Percentiles rank a stretch among this genome's conserved stretches.
These are phyloP conservation scores for Biscogniauxia mediterranea DNA, from an alignment of 2,329 filamentous ascomycete genomes.

Conservation along the genomic window DNA sequence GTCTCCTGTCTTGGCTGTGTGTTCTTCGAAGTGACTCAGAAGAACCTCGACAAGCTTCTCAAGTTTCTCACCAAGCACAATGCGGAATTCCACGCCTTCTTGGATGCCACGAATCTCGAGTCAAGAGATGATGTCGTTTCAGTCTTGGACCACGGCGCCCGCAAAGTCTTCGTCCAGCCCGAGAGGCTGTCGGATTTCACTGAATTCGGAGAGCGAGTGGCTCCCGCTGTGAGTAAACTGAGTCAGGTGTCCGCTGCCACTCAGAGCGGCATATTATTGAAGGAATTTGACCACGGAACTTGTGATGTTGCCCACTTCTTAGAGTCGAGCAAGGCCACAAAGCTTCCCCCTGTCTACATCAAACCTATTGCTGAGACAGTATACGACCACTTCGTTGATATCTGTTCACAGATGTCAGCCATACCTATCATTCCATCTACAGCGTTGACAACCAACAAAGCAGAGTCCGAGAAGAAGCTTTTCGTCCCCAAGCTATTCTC, in stretches of 20 bases:
- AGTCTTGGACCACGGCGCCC: slow-evolving; percentile 80
- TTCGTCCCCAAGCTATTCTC: slow-evolving; percentile 71
- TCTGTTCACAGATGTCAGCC: slow-evolving; percentile 51
- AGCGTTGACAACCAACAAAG: slow-evolving; percentile 65
- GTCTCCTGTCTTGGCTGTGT: slow-evolving; percentile 58
- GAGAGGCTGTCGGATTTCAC: slow-evolving; percentile 62
- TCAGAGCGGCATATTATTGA: slow-evolving; percentile 52
- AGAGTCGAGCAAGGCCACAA: slow-evolving; percentile 44
- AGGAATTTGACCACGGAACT: slow-evolving; percentile 47
- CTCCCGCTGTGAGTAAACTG: slow-evolving; percentile 48
- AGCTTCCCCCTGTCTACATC: slow-evolving; percentile 49
- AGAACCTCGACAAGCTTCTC: slow-evolving; percentile 41
- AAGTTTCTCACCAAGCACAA: slow-evolving; percentile 49
- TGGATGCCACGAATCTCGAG: slow-evolving; percentile 71
- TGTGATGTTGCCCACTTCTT: slow-evolving; percentile 43
- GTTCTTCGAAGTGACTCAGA: slow-evolving; percentile 51
- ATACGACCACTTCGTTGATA: slow-evolving; percentile 46
- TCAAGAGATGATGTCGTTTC: slow-evolving; percentile 72
- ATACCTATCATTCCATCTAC: slow-evolving; percentile 75
- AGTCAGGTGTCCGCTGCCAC: slow-evolving; percentile 44
- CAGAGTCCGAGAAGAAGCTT: slow-evolving; percentile 55
- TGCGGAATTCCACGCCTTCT: slow-evolving; percentile 60
- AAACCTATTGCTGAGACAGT: slow-evolving; percentile 47
- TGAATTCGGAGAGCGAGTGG: slow-evolving; percentile 56
- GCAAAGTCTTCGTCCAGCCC: slow-evolving; percentile 77